Percentiles rank a stretch among this genome's conserved stretches.
Evolutionary conservation across 148 eudicot species (phyloP).

Genomic region (Cornus florida): DNA sequence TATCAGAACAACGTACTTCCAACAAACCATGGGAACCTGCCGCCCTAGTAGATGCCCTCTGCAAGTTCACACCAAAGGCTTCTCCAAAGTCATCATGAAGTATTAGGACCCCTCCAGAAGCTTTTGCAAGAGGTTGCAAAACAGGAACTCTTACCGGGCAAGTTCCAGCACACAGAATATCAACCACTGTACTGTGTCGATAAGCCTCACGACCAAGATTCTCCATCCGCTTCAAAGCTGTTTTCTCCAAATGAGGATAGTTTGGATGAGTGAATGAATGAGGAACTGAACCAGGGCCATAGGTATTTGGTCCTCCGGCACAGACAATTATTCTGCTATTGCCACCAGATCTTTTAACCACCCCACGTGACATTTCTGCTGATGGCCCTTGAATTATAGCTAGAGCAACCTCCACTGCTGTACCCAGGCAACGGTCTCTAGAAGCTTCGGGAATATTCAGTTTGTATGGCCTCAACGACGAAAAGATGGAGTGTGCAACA

Average conservation of each 20-base stretch:
- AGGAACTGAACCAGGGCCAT: constrained; percentile 93
- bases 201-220: constrained; percentile 81
- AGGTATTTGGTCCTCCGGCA: constrained; percentile 88
- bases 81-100: constrained; percentile 97
- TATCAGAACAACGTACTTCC: constrained; percentile 78
- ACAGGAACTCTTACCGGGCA: constrained; percentile 88
- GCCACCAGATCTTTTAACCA: constrained; percentile 78
- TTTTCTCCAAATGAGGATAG: constrained; percentile 83
- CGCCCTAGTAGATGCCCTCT: constrained; percentile 80
- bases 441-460: constrained; percentile 62
- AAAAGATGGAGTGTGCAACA: constrained; percentile 79
- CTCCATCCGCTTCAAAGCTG: constrained; percentile 89
- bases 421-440: constrained; percentile 89
- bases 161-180: constrained; percentile 87
- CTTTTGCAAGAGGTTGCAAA: constrained; percentile 79
- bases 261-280: constrained; percentile 81
- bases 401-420: constrained; percentile 88
- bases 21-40: constrained; percentile 84
- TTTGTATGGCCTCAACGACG: constrained; percentile 74
- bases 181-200: constrained; percentile 72
- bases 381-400: constrained; percentile 87
- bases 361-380: constrained; percentile 78
- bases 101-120: constrained; percentile 85
- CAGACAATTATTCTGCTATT: constrained; percentile 82
- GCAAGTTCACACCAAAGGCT: constrained; percentile 96